Percentiles rank a stretch among this genome's conserved stretches.
Evolutionary conservation across 805 yeast genomes (phyloP).

Genomic region (Kluyveromyces aestuarii): DNA sequence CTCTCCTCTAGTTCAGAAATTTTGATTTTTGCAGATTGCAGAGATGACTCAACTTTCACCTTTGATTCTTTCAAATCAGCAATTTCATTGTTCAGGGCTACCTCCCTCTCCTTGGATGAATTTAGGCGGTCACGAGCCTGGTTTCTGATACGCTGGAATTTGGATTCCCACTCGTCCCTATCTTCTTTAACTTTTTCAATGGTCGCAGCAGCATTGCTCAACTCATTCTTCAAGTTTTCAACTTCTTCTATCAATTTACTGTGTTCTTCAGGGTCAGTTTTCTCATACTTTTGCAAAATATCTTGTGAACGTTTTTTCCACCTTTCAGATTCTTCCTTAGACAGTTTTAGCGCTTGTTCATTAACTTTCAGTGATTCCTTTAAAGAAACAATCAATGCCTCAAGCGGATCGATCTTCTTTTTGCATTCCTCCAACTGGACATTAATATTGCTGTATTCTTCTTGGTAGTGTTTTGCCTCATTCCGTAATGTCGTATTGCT

Average conservation of each 20-base stretch:
- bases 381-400: conserved; percentile 30
- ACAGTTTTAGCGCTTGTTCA: conserved; percentile 38
- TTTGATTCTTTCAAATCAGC: conserved; percentile 27
- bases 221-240: conserved; percentile 14
- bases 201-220: conserved; percentile 4
- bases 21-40: conserved; percentile 9
- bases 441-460: conserved; percentile 33
- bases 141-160: conserved; percentile 25
- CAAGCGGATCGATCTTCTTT: conserved; percentile 37
- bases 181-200: conserved; percentile 11
- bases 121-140: conserved; percentile 30
- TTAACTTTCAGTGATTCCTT: conserved; percentile 38
- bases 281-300: conserved; percentile 36
- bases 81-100: conserved; percentile 32
- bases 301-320: conserved; percentile 49
- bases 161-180: conserved; percentile 27
- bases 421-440: conserved; percentile 26
- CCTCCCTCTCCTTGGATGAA: conserved; percentile 26
- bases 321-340: conserved; percentile 46
- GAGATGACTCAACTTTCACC: conserved; percentile 25
- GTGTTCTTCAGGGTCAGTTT: conserved; percentile 40
- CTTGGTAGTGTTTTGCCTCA: conserved; percentile 32
- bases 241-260: conserved; percentile 28
- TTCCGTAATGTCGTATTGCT: conserved; percentile 56
- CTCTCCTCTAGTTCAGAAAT: conserved; percentile 4